Conservation (phyloP, 306 rosid genomes). For the Fragaria vesca region DNA sequence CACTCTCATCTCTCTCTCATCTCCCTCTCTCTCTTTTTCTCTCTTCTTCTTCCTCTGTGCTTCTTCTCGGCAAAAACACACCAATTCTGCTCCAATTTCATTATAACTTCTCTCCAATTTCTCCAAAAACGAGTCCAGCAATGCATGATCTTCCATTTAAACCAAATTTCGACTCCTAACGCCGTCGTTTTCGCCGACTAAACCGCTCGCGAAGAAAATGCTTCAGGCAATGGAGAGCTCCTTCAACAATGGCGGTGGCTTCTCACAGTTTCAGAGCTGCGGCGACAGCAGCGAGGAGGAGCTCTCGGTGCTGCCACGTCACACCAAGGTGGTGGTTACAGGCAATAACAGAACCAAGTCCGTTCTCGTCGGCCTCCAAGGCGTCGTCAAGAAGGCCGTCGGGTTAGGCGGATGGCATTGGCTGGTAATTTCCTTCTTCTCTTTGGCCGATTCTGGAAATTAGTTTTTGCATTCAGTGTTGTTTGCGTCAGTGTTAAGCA, state of each 20-base stretch:
- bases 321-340: conserved; percentile 95
- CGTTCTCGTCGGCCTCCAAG: conserved; percentile 94
- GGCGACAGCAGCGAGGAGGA: conserved; percentile 98
- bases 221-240: conserved; percentile 86
- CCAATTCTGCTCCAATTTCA: conserved; percentile 45
- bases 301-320: conserved; percentile 95
- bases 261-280: conserved; percentile 85
- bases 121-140: conserved; percentile 27
- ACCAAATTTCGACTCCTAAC: conserved; percentile 38
- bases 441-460: conserved; percentile 10
- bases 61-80: conserved; percentile 44
- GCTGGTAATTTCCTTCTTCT: conserved; percentile 64
- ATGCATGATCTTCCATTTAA: conserved; percentile 65
- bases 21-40: conserved; percentile 28
- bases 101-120: conserved; percentile 34
- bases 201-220: conserved; percentile 42
- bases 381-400: conserved; percentile 97
- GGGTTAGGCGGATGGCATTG: conserved; percentile 99
- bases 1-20: conserved; percentile 37
- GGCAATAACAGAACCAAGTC: conserved; percentile 99
- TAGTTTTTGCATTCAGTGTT: conserved; percentile 21
- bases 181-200: conserved; percentile 4
- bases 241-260: conserved; percentile 62
- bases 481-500: conserved; percentile 26
- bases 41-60: conserved; percentile 6